Percentiles rank a stretch among this genome's conserved stretches.
These are phyloP conservation scores for Metschnikowia sp. DNA, from an alignment of 805 yeast species.

Conservation along the genomic window DNA sequence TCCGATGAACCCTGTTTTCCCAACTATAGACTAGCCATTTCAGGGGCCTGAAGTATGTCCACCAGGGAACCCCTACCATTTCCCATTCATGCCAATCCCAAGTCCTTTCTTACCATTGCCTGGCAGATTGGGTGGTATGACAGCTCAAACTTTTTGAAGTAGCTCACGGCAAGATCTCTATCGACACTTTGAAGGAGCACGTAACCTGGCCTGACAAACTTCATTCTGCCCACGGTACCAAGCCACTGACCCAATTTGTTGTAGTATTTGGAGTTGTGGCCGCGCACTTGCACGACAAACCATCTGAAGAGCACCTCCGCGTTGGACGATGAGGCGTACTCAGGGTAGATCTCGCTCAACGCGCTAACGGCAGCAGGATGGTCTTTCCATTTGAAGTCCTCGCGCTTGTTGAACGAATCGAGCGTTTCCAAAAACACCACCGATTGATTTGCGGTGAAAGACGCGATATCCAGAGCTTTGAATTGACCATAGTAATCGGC, in stretches of 20 bases:
- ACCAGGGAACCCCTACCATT: too few species aligned
- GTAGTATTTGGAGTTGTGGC: constrained; percentile 45
- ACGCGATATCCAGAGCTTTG: constrained; percentile 45
- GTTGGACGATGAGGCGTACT: constrained; percentile 55
- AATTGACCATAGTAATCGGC: constrained; percentile 31
- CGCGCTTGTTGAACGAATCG: constrained; percentile 44
- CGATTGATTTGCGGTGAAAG: constrained; percentile 70
- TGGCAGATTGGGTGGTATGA: constrained; percentile 85
- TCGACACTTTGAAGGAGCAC: constrained; percentile 62
- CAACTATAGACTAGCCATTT: too few species aligned
- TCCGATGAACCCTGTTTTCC: too few species aligned
- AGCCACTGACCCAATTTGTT: constrained; percentile 72
- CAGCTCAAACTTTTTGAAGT: constrained; percentile 56
- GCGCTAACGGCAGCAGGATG: constrained; percentile 30
- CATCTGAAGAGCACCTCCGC: constrained; percentile 82
- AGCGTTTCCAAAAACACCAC: constrained; percentile 76
- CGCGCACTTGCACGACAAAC: constrained; percentile 63
- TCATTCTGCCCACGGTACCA: constrained; percentile 92
- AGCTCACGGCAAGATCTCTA: constrained; percentile 58
- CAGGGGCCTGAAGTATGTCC: too few species aligned
- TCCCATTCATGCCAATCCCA: constrained; percentile 36
- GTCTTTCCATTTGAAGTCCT: constrained; percentile 36
- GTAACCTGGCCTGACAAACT: constrained; percentile 86
- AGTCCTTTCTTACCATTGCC: constrained; percentile 78
- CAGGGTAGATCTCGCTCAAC: constrained; percentile 33